Base-by-base conservation (phyloP, 2,329 filamentous ascomycete genomes). In the Mollisia scopiformis region DNA sequence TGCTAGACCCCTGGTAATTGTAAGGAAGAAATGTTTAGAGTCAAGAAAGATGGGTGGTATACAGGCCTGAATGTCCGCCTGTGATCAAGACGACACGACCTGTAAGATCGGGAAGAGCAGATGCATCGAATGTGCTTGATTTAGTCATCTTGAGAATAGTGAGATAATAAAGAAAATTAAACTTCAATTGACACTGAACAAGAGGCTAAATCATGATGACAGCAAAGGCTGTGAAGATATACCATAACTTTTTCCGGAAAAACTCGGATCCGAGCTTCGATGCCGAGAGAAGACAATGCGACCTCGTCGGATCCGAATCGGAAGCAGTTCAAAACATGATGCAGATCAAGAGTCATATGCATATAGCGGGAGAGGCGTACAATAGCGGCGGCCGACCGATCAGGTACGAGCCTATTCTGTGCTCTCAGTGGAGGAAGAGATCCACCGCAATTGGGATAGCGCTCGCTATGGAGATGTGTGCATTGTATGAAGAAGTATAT, bases 81-180 rank as follows among this genome's bases (percentile, higher is more conserved):
- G 75, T 75, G n/a, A 76, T 69, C 21, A 76, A 59, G 59, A 67
- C 71, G 50, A 74, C 71, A 58, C 71, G 23, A 7, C 57, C 57
- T 6, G 35, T 43, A 4, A 73, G 68, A 51, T 73, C 65, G 4
- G 66, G 65, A 6, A 74, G 5, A 25, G 33, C 28, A 3, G 54
- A 35, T 6, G 35, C 19, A 11, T 37, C 37, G n/a, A 43, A 43
- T 10, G 39, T n/a, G 16, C 4, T 21, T 23, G 39, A 43, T 23
- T 43, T 43, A 4, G 16, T 21, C 39, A 43, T 43, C 16, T 21
- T 43, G 6, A 6, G 7, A 19, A 43, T 23, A 19, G 1, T n/a
- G 10, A 8, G n/a, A 43, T 6, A 19, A 43, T 43, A 3, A 21
- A 43, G n/a, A 19, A 10, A 8, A 3, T 10, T 3, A 19, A 21